Base-by-base conservation (phyloP, 164 flowering plant species). In the Sedum album region DNA sequence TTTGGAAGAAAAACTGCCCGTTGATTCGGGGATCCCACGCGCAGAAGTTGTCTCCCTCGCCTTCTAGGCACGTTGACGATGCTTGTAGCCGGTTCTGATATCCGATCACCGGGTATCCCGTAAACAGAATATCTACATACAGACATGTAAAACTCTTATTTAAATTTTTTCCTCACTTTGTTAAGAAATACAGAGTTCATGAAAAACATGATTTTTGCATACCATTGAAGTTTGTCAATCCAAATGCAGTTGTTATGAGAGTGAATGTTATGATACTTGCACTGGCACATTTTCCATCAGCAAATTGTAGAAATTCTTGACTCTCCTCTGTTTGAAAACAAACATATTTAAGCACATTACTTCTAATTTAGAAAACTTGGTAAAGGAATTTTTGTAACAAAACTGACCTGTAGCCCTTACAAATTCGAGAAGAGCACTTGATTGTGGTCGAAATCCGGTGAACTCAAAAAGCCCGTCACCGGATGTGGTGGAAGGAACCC, bases 101-200 rank as follows among this genome's bases (percentile, higher is more conserved):
- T 39, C 95, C 95, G 7, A 86, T 74, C 1, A 86, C 80, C 0
- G 97, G 93, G 68, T 84, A 91, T 2, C 87, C 88, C 2, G 80
- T 83, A 46, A 91, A 91, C 0, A 46, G 6, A 1, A 70, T 35
- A 55, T 79, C 84, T 80, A 25, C 18, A 20, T 21, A 6, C 25
- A 60, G 5, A 66, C 18, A 46, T 10, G 9, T 36, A n/a, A 35
- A 35, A 35, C 3, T 35, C 5, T 35, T 3, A 35, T 35, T 35
- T 7, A 35, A 35, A 35, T 35, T 35, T 35, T 3, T 35, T 35
- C 7, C 7, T 3, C 7, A 35, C 7, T 35, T 35, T 20, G 18
- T 33, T 10, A 1, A 21, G 17, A 35, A 31, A n/a, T 9, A 20
- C 2, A 35, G n/a, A n/a, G n/a, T n/a, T n/a, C 23, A 5, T 36